phyloP scores from a whole-genome alignment of 1,284 basidiomycete genomes.

The Pseudozyma hubeiensis region DNA sequence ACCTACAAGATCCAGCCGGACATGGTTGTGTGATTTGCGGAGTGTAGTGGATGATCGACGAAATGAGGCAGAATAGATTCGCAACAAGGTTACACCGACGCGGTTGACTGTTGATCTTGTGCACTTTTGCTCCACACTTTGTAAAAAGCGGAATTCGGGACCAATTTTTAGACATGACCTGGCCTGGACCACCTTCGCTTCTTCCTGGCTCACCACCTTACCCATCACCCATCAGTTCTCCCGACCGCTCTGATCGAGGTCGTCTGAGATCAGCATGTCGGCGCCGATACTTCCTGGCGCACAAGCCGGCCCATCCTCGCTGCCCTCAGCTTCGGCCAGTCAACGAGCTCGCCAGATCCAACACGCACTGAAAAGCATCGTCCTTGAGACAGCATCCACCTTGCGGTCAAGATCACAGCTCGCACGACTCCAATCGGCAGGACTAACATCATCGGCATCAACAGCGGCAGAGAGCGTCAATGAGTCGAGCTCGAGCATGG shows the following conservation, averaged over 20 bases:
- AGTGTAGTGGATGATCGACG: not conserved
- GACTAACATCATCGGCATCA: slow-evolving; percentile 11
- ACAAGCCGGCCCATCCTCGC: slow-evolving; percentile 10
- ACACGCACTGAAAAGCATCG: slow-evolving; percentile 39
- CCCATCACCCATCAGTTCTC: not conserved
- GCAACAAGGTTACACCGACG: not conserved
- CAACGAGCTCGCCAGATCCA: slow-evolving; percentile 43
- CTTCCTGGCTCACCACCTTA: not conserved
- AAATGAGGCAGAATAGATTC: not conserved
- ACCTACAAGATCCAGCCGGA: slow-evolving; percentile 48
- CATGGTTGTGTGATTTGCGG: slow-evolving; percentile 11
- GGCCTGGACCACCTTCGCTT: not conserved
- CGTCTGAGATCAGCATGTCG: slow-evolving; percentile 7
- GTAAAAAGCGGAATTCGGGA: slow-evolving; percentile 34
- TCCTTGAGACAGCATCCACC: slow-evolving; percentile 45
- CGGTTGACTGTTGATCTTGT: not conserved
- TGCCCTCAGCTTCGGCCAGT: slow-evolving; percentile 2
- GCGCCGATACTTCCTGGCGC: slow-evolving; percentile 21
- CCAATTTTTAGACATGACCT: not conserved
- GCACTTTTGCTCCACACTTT: slow-evolving; percentile 12
- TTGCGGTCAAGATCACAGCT: slow-evolving; percentile 43
- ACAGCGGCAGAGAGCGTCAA: slow-evolving; percentile 15
- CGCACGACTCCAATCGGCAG: slow-evolving; percentile 18
- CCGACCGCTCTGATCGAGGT: no score
- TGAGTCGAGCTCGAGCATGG: slow-evolving; percentile 23